Percentiles rank a stretch among this genome's conserved stretches.
Conservation (phyloP, 495 filamentous ascomycete genomes). For the Tuber magnatum region DNA sequence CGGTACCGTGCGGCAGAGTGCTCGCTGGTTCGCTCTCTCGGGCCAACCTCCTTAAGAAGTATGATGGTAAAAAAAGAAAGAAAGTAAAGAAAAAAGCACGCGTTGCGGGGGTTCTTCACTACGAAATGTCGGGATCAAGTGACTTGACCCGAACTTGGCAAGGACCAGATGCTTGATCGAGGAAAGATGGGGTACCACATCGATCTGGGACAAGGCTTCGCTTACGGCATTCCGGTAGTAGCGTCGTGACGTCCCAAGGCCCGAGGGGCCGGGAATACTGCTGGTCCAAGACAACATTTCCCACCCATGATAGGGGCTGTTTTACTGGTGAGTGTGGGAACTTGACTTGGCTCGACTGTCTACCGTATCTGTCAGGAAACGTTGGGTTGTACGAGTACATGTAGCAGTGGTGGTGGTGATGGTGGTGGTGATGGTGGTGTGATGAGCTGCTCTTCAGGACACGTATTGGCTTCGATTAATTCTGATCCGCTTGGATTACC, state of each 20-base stretch:
- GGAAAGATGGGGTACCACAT: not conserved
- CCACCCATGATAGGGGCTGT: not conserved
- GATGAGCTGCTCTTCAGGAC: not conserved
- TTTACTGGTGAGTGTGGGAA: not conserved
- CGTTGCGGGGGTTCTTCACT: not conserved
- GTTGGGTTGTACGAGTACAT: not conserved
- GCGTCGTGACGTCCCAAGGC: not conserved
- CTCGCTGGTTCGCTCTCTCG: not conserved
- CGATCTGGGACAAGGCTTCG: too few relatives aligned
- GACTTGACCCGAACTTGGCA: not conserved
- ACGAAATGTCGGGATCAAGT: not conserved
- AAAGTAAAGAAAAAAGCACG: not conserved
- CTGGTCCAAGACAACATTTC: constrained; percentile 1
- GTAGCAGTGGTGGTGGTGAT: not conserved
- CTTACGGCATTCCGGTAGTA: not conserved
- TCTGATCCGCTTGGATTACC: not conserved
- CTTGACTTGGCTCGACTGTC: not conserved
- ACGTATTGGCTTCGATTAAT: not conserved
- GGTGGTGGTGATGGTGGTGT: not conserved
- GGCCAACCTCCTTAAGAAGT: not conserved
- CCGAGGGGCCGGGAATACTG: not conserved
- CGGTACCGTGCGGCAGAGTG: not conserved
- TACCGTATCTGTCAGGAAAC: not conserved
- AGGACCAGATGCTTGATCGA: not conserved
- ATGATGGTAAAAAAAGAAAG: not conserved